These are phyloP conservation scores for Arthrobotrys megalospora DNA, from an alignment of 2,329 filamentous ascomycete genomes.

Conservation along the genomic window DNA sequence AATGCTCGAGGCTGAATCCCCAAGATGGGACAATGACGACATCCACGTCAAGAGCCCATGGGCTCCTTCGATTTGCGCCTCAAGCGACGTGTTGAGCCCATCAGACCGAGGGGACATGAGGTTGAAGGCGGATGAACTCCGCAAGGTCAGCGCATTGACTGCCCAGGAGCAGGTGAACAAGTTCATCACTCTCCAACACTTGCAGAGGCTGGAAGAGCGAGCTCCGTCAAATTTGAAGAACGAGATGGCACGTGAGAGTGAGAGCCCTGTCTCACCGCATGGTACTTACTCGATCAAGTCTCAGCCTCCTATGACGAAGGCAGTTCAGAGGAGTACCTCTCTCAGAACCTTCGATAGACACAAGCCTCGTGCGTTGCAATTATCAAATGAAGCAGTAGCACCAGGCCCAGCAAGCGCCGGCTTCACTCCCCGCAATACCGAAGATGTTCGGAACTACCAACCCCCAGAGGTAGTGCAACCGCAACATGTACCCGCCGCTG, in stretches of 20 bases:
- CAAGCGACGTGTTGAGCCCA: constrained; percentile 88
- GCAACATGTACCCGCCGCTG: constrained; percentile 5
- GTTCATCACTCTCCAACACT: constrained; percentile 87
- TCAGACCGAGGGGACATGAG: constrained; percentile 70
- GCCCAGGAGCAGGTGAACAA: constrained; percentile 94
- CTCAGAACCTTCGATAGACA: constrained; percentile 56
- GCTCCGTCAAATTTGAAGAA: constrained; percentile 58
- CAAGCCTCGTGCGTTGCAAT: constrained; percentile 48
- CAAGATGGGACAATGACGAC: constrained; percentile 58
- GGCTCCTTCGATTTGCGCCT: constrained; percentile 87
- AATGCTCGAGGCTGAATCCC: constrained; percentile 56
- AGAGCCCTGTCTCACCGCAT: constrained; percentile 57
- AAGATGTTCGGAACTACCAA: constrained; percentile 45
- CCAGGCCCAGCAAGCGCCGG: constrained; percentile 54
- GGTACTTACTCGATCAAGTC: constrained; percentile 39
- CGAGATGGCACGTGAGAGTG: constrained; percentile 37
- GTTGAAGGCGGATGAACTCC: constrained; percentile 81
- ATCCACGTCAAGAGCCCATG: constrained; percentile 37
- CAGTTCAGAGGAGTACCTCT: constrained; percentile 57
- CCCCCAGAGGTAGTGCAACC: constrained; percentile 32
- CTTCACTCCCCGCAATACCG: constrained; percentile 53
- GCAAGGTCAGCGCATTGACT: constrained; percentile 79
- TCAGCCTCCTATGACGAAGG: constrained; percentile 54
- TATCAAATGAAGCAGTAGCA: constrained; percentile 51
- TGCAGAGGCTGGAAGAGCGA: constrained; percentile 69